Base-by-base conservation (phyloP, 1,139 yeast genomes). In the Protomyces macrosporus region DNA sequence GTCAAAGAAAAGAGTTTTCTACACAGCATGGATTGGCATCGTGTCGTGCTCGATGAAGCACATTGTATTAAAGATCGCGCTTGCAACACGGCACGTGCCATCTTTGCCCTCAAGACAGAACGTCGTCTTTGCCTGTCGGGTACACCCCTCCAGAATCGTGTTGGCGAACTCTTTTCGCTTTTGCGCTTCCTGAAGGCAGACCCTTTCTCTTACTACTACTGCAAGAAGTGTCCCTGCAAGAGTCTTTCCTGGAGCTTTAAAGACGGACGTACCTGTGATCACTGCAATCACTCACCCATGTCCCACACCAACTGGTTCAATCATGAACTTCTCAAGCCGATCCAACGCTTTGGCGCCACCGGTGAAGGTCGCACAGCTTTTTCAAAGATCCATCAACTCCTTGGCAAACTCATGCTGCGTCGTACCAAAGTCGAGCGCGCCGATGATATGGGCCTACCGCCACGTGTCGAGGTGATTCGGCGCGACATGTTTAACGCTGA, bases 381-480 rank as follows among this genome's bases (percentile, higher is more conserved):
- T 77, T 79, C 81, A 56, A 85, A 90, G 68, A 83, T 93, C 70
- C 88, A 95, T 69, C 74, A 83, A 16, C 75, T 93, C 48, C 77
- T 93, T 70, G 81, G 84, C 65, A 89, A 88, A 69, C 81, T 91
- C 54, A 90, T 95, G 97, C 78, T 93, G 67, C 81, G 99, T 72
- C 83, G 99, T 75, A 93, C 99, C 0, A 95, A 93, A 73, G 81
- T 91, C 6, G 98, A 95, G 75, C 81, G 98, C 61, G 98, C 98
- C 0, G 98, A 93, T 74, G 99, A 93, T 77, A 79, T 93, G 69
- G 99, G 98, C 0, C 78, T 93, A 62, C 99, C 99, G 1, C 98
- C 98, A 1, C 81, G 97, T 71, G 84, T 90, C 45, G 96, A 90
- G 50, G 96, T 88, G 68, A 86, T 93, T 63, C 80, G 98, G 66